Conservation (phyloP, 208 protist genomes). For the Trypanosoma brucei region DNA sequence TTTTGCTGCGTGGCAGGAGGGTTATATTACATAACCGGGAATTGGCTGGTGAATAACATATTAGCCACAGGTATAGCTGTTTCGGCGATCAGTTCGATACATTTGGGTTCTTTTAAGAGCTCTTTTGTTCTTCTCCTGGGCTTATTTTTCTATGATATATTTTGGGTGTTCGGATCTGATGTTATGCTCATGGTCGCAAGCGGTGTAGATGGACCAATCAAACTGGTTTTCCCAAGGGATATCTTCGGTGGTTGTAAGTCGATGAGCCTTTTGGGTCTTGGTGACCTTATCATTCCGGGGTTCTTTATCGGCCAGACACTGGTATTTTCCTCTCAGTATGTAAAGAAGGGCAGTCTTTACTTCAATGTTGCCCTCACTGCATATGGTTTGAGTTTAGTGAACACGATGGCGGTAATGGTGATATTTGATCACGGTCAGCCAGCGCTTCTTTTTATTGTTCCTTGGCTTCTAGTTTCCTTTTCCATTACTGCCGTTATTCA, state of each 20-base stretch:
- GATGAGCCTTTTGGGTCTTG: constrained; percentile 93
- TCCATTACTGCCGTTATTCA: constrained; percentile 31
- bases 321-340: constrained; percentile 81
- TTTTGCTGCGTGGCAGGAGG: constrained; percentile 49
- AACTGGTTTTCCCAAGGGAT: constrained; percentile 91
- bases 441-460: constrained; percentile 89
- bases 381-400: constrained; percentile 88
- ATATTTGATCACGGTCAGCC: constrained; percentile 92
- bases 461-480: constrained; percentile 81
- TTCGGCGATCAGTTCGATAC: constrained; percentile 48
- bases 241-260: constrained; percentile 61
- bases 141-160: constrained; percentile 97
- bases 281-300: constrained; percentile 96
- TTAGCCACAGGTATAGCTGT: constrained; percentile 91
- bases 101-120: constrained; percentile 50
- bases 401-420: constrained; percentile 95
- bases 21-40: constrained; percentile 67
- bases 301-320: constrained; percentile 93
- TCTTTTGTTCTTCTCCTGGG: constrained; percentile 79
- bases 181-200: constrained; percentile 95
- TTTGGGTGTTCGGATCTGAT: constrained; percentile 97
- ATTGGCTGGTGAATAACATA: constrained; percentile 94
- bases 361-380: constrained; percentile 79
- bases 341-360: constrained; percentile 75
- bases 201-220: constrained; percentile 94